phyloP scores from a whole-genome alignment of 768 basidiomycete genomes.

The Termitomyces sp. region DNA sequence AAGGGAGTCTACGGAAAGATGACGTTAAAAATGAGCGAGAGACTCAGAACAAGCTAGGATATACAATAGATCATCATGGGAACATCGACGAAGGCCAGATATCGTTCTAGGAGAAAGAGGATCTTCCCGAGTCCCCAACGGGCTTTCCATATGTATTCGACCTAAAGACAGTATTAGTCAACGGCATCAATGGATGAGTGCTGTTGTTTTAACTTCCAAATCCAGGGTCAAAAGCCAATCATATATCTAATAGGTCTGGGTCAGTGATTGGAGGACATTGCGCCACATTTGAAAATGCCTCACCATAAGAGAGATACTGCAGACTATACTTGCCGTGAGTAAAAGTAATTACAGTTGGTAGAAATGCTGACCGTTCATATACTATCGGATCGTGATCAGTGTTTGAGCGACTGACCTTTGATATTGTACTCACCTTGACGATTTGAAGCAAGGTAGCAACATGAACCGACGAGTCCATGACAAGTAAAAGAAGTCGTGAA shows the following conservation, averaged over 20 bases:
- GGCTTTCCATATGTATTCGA: constrained; percentile 18
- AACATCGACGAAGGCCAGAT: constrained; percentile 20
- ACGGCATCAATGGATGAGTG: neutral
- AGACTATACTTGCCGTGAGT: neutral
- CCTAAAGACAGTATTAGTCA: constrained; percentile 5
- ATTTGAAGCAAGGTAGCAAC: neutral
- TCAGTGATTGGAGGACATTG: neutral
- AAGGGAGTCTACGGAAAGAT: neutral
- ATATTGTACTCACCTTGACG: neutral
- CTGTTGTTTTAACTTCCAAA: neutral
- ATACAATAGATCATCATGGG: constrained; percentile 14
- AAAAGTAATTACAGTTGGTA: neutral
- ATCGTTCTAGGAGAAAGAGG: constrained; percentile 19
- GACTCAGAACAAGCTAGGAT: neutral
- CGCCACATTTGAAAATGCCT: neutral
- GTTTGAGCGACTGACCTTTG: neutral
- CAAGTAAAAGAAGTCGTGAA: no score
- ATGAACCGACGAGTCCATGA: neutral
- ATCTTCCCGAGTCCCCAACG: constrained; percentile 18
- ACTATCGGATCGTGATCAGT: neutral
- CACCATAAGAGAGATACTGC: constrained; percentile 5
- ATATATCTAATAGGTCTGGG: neutral
- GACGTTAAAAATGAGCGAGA: neutral
- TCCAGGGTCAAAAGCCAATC: constrained; percentile 6
- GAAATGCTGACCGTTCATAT: constrained; percentile 3